Evolutionary conservation across 1,139 yeast genomes (phyloP).

Genomic region (Kodamaea sp.): DNA sequence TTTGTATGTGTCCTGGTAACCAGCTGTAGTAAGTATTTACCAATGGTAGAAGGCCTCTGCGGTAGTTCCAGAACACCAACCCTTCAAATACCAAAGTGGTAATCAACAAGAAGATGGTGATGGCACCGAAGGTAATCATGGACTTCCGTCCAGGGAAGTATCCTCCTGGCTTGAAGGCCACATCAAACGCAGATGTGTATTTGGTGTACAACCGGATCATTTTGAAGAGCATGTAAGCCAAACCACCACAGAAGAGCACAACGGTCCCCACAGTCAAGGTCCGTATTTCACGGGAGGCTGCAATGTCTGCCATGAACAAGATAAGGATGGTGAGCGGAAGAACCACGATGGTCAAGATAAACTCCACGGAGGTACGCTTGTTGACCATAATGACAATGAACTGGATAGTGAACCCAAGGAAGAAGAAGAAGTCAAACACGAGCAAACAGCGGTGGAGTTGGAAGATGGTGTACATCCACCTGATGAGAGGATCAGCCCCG

Average conservation of each 20-base stretch:
- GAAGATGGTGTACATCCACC: slow-evolving; percentile 41
- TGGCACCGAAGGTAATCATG: slow-evolving; percentile 48
- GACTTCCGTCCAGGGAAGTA: slow-evolving; percentile 53
- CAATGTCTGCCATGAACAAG: slow-evolving; percentile 39
- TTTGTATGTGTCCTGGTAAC: slow-evolving; percentile 16
- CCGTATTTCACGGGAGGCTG: slow-evolving; percentile 39
- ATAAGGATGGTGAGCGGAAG: slow-evolving; percentile 48
- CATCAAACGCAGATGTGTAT: slow-evolving; percentile 29
- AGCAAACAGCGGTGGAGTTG: slow-evolving; percentile 46
- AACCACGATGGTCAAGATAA: slow-evolving; percentile 50
- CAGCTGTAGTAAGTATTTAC: slow-evolving; percentile 26
- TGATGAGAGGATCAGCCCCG: slow-evolving; percentile 50
- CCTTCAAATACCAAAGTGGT: slow-evolving; percentile 40
- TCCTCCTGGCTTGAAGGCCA: slow-evolving; percentile 25
- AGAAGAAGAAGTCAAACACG: slow-evolving; percentile 51
- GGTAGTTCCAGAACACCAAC: slow-evolving; percentile 38
- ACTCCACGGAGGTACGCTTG: slow-evolving; percentile 44
- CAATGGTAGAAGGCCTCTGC: slow-evolving; percentile 39
- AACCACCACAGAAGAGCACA: slow-evolving; percentile 39
- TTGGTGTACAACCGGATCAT: slow-evolving; percentile 50
- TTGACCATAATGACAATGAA: slow-evolving; percentile 50
- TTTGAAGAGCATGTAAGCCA: slow-evolving; percentile 54
- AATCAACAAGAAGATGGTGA: slow-evolving; percentile 43
- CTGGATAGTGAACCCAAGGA: slow-evolving; percentile 56
- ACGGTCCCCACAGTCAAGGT: slow-evolving; percentile 32